Evolutionary conservation across 164 flowering plant genomes (phyloP), one percentile per base, ranked within the genome.

Genomic region (Buxus sempervirens): DNA sequence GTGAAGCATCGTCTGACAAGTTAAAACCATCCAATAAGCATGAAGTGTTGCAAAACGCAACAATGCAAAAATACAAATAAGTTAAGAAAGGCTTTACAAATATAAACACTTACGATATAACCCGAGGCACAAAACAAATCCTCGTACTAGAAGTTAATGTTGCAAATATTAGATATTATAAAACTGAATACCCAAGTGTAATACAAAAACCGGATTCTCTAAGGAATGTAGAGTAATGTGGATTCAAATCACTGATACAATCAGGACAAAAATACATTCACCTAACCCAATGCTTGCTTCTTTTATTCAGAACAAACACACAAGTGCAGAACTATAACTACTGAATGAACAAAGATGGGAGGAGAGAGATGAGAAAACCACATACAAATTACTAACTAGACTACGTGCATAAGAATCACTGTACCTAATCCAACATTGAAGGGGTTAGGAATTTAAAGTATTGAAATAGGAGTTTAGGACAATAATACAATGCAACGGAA

Each of bases 1-100:
- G 78, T 49, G 82, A 74, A 72, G 68, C 65, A 41, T 72, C 81
- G 79, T 78, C 98, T 86, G 84, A 27, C 24, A 72, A 69, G 48
- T 32, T 0, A 62, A 71, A 71, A 53, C 48, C 23, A 4, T 8
- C 19, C 13, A 22, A 26, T 73, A 22, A 60, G 63, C 1, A 60
- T 53, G 36, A 19, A 38, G 7, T 19, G 14, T 22, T n/a, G 14
- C 26, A 27, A 21, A 27, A 7, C 9, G n/a, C 16, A 15, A 1
- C 0, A 45, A 22, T 56, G 18, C 15, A 21, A 18, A 56, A 22
- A 63, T 45, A 1, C 27, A 38, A 13, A 42, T 12, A 63, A 51
- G 10, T 49, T 25, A 18, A n/a, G 10, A 18, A 14, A 22, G 38
- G 38, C 38, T 3, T 32, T 32, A 32, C 1, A 23, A 57, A 14